Percentiles rank a stretch among this genome's conserved stretches.
Conservation (phyloP, 2,329 filamentous ascomycete genomes). For the Aspergillus persii region DNA sequence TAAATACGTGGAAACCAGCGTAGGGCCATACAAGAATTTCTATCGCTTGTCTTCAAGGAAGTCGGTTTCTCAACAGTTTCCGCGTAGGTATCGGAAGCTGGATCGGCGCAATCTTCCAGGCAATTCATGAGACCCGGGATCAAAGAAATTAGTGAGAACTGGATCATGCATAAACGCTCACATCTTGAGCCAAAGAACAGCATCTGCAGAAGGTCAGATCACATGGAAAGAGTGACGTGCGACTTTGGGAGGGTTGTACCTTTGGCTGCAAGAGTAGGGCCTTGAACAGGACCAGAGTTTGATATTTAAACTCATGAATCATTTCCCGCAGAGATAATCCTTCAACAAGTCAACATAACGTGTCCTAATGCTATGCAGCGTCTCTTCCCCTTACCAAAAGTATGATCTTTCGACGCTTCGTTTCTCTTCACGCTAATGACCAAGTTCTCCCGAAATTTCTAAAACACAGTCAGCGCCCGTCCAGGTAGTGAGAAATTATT, state of each 20-base stretch:
- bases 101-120: constrained; percentile 92
- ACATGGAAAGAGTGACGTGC: not conserved
- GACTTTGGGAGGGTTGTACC: constrained; percentile 48
- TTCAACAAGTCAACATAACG: constrained; percentile 26
- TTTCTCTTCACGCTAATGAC: constrained; percentile 57
- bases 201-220: constrained; percentile 61
- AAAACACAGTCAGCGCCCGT: constrained; percentile 19
- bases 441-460: constrained; percentile 87
- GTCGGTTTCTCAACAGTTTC: constrained; percentile 72
- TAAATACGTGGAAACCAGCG: not conserved
- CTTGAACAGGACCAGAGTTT: constrained; percentile 91
- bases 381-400: constrained; percentile 66
- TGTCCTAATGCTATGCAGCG: not conserved
- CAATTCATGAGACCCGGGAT: constrained; percentile 89
- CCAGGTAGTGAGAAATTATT: not conserved
- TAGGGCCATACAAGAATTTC: constrained; percentile 63
- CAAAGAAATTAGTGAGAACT: constrained; percentile 92
- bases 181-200: constrained; percentile 97
- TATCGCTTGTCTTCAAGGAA: constrained; percentile 85
- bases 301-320: constrained; percentile 90
- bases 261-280: constrained; percentile 92
- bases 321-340: constrained; percentile 79
- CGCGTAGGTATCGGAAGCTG: constrained; percentile 83
- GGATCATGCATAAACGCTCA: constrained; percentile 94
- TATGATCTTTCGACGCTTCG: constrained; percentile 76